Evolutionary conservation across 345 rosid species (phyloP).

Genomic region (Eucalyptus victrix): DNA sequence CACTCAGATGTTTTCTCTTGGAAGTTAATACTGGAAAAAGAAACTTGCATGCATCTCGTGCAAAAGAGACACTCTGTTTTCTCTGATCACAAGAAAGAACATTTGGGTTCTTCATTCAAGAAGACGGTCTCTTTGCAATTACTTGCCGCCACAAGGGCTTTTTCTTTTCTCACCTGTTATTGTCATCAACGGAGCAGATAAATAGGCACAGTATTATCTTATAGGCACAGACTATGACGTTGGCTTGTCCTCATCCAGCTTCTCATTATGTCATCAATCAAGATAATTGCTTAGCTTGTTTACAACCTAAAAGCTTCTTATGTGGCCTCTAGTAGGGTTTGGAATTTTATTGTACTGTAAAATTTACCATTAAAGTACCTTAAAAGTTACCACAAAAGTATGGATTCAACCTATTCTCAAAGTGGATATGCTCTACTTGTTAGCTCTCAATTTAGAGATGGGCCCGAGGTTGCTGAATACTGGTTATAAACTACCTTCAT

Average conservation of each 20-base stretch:
- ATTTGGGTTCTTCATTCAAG: neutral
- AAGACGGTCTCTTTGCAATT: neutral
- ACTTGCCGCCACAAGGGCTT: neutral
- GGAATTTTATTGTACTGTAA: neutral
- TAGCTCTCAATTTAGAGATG: neutral
- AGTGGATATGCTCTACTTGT: neutral
- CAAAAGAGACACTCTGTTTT: neutral
- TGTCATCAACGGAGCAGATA: neutral
- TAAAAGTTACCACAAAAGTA: neutral
- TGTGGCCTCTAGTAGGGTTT: neutral
- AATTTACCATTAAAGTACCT: neutral
- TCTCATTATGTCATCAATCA: neutral
- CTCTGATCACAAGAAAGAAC: neutral
- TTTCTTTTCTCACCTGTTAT: neutral
- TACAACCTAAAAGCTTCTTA: neutral
- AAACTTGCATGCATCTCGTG: neutral
- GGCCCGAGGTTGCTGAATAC: neutral
- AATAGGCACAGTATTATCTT: neutral
- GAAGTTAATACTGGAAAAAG: neutral
- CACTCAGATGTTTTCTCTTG: neutral
- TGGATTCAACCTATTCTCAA: neutral
- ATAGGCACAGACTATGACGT: neutral
- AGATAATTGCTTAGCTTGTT: neutral
- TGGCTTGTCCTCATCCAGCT: neutral
- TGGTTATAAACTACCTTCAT: neutral